Base-by-base conservation (phyloP, 768 basidiomycete species). In the Termitomyces eurrhizus region DNA sequence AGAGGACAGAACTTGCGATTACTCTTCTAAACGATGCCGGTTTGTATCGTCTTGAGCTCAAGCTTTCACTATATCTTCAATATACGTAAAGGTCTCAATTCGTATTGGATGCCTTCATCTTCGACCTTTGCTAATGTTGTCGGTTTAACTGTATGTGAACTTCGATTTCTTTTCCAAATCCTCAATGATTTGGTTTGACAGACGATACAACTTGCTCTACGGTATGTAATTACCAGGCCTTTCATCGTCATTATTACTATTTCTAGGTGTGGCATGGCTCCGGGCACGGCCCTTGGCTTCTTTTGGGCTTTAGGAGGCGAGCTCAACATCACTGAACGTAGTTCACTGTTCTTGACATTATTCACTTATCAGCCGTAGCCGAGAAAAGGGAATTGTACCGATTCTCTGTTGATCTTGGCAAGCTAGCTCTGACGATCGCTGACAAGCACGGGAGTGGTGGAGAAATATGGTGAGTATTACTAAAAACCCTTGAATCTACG, bases 341-440 rank as follows among this genome's bases (percentile, higher is more conserved):
- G n/a, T n/a, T n/a, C n/a, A n/a, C n/a, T n/a, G n/a, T n/a, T n/a
- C n/a, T n/a, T n/a, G n/a, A n/a, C n/a, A n/a, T n/a, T n/a, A n/a
- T n/a, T n/a, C n/a, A n/a, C n/a, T n/a, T n/a, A n/a, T n/a, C n/a
- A n/a, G n/a, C n/a, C n/a, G n/a, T n/a, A n/a, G n/a, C n/a, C n/a
- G n/a, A n/a, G n/a, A n/a, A n/a, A n/a, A n/a, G n/a, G n/a, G n/a
- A n/a, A n/a, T n/a, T n/a, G n/a, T n/a, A n/a, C n/a, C 78, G 86
- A 7, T 88, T 90, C 68, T 87, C 87, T 36, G 78, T 79, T 0
- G 86, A 89, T 65, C 77, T 90, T 39, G 88, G 83, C 29, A 87
- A 83, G 65, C 71, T 90, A 48, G 87, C 85, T 8, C 69, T 91
- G 44, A 80, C 80, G 49, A 85, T 90, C n/a, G 88, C 87, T 21